Percentiles rank a stretch among this genome's conserved stretches.
These are phyloP conservation scores for Quercus gilva DNA, from an alignment of 306 rosid species.

Conservation along the genomic window DNA sequence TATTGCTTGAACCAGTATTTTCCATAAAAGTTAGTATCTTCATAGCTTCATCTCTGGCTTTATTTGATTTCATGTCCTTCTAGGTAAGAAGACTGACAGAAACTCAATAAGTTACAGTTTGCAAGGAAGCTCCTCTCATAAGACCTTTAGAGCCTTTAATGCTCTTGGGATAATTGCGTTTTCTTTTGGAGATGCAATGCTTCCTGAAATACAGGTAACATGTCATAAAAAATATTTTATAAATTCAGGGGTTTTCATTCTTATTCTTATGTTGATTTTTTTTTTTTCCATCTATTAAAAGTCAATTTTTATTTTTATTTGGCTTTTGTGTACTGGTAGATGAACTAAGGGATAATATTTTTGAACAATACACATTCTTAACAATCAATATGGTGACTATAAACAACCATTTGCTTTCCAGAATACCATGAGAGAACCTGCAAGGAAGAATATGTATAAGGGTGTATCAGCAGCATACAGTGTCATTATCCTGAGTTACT, in stretches of 20 bases:
- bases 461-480: slow-evolving; percentile 67
- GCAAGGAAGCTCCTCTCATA: slow-evolving; percentile 56
- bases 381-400: neutral
- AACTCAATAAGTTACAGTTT: slow-evolving; percentile 45
- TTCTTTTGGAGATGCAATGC: slow-evolving; percentile 87
- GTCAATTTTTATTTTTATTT: neutral
- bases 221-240: neutral
- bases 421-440: slow-evolving; percentile 72
- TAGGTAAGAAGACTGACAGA: slow-evolving; percentile 68
- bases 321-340: neutral
- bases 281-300: neutral
- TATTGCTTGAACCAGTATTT: neutral
- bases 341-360: neutral
- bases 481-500: slow-evolving; percentile 57
- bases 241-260: neutral
- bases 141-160: slow-evolving; percentile 60
- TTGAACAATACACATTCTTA: neutral
- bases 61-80: slow-evolving; percentile 6
- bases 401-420: slow-evolving; percentile 21
- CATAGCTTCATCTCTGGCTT: neutral
- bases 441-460: slow-evolving; percentile 65
- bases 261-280: neutral
- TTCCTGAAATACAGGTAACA: slow-evolving; percentile 74
- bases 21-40: neutral
- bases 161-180: slow-evolving; percentile 72